phyloP scores from a whole-genome alignment of 2,329 filamentous ascomycete species.

The Phialophora expanda region DNA sequence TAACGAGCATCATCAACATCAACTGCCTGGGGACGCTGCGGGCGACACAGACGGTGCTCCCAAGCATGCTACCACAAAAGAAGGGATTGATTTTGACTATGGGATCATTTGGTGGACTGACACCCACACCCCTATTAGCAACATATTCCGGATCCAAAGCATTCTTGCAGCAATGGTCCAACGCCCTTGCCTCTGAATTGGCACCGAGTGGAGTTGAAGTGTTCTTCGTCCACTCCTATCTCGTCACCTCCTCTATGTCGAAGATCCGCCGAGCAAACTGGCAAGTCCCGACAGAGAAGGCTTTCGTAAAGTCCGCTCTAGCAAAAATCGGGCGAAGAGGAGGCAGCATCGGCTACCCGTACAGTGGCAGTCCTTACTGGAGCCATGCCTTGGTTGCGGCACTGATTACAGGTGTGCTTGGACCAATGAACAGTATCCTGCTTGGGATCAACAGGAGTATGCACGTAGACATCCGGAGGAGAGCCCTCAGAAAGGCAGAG shows the following conservation, averaged over 20 bases:
- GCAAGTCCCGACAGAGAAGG: conserved; percentile 78
- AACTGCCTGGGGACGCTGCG: conserved; percentile 91
- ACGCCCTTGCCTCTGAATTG: conserved; percentile 81
- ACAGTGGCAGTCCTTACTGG: conserved; percentile 93
- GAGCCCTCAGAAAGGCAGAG: conserved; percentile 82
- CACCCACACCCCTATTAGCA: conserved; percentile 88
- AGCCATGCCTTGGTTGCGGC: conserved; percentile 87
- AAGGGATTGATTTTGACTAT: conserved; percentile 92
- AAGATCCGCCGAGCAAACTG: conserved; percentile 83
- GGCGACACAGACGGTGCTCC: conserved; percentile 82
- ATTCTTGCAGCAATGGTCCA: conserved; percentile 96
- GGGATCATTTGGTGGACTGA: conserved; percentile 93
- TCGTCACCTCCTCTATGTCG: conserved; percentile 95
- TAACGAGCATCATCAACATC: conserved; percentile 89
- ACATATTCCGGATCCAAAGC: conserved; percentile 98
- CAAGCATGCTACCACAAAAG: conserved; percentile 82
- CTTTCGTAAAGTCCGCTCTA: conserved; percentile 79
- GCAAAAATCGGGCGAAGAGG: conserved; percentile 79
- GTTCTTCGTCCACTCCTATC: conserved; percentile 88
- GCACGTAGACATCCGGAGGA: conserved; percentile 80
- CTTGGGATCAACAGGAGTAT: conserved; percentile 69
- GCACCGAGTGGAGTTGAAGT: conserved; percentile 80
- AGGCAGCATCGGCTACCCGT: conserved; percentile 76
- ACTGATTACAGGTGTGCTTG: conserved; percentile 66
- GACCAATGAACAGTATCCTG: conserved; percentile 62